Evolutionary conservation across 2,329 filamentous ascomycete species (phyloP).

Genomic region (Epichloe aotearoae): DNA sequence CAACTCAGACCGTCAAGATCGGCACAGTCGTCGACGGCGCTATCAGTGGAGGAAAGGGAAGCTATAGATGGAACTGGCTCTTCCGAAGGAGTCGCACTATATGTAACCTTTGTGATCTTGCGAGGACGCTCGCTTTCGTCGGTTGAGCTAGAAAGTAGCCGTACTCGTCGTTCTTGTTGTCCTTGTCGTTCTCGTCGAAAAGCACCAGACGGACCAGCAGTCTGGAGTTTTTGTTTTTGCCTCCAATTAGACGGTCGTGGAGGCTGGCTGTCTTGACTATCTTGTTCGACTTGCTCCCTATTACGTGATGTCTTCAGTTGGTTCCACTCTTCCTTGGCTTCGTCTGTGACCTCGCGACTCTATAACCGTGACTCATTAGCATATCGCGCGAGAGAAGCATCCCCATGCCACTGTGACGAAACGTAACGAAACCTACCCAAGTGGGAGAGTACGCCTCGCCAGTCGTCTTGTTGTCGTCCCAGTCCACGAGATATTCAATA

Average conservation of each 20-base stretch:
- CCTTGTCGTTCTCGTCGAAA: background rate
- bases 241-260: slow-evolving; percentile 18
- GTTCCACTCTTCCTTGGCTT: slow-evolving; percentile 22
- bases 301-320: slow-evolving; percentile 9
- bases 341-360: slow-evolving; percentile 18
- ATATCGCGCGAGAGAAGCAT: background rate
- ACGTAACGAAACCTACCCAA: slow-evolving; percentile 17
- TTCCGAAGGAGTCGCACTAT: slow-evolving; percentile 14
- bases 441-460: slow-evolving; percentile 20
- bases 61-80: slow-evolving; percentile 18
- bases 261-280: slow-evolving; percentile 12
- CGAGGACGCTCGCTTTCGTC: slow-evolving; percentile 9
- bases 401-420: background rate
- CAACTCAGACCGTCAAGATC: slow-evolving; percentile 4
- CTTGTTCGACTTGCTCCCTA: background rate
- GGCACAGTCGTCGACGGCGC: slow-evolving; percentile 6
- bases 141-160: slow-evolving; percentile 3
- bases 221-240: slow-evolving; percentile 6
- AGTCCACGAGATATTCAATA: slow-evolving; percentile 25
- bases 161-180: background rate
- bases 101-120: slow-evolving; percentile 12
- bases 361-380: slow-evolving; percentile 11
- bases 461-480: slow-evolving; percentile 20
- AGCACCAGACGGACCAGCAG: background rate
- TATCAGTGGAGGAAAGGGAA: slow-evolving; percentile 15